Base-by-base conservation (phyloP, 495 filamentous ascomycete species). In the Aspergillus egyptiacus region DNA sequence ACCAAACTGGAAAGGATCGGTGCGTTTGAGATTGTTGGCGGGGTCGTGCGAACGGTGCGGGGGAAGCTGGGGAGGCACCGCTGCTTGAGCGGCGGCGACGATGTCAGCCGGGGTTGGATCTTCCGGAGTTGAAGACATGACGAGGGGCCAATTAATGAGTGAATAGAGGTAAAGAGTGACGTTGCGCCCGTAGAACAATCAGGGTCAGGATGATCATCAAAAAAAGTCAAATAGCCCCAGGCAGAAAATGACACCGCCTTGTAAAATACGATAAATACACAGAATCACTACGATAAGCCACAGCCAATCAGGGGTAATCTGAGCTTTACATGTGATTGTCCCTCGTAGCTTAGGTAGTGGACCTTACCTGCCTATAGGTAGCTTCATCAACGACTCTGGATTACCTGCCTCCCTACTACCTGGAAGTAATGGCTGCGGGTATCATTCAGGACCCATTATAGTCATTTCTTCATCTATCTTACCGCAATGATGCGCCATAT, bases 1-100 rank as follows among this genome's bases (percentile, higher is more conserved):
- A 45, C 93, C 93, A 66, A 98, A 98, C 67, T 89, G 82, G 69
- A 98, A 98, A 27, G 93, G 94, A 55, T 95, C 87, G 60, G 64
- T 86, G 47, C 87, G 78, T 73, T 97, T 98, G 65, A 83, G 73
- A 53, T 75, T 76, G 55, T 70, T 78, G 50, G 62, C 54, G 39
- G 77, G 74, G 56, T 76, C 67, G 60, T 79, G 71, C 14, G 77
- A 75, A 39, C 76, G 76, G 32, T 70, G 55, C n/a, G 74, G 61
- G 30, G 55, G 60, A 23, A 64, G 48, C 48, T 65, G 64, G n/a
- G 69, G 63, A 18, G 74, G 69, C 35, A 71, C 66, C 38, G 75
- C 73, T 34, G 66, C 68, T 48, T 78, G 76, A 24, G 70, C 67
- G 37, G 68, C 43, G 9, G 47, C 44, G 57, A 50, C 40, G 40